Base-by-base conservation (phyloP, 1,139 yeast genomes). In the Sugiyamaella xylanicola region DNA sequence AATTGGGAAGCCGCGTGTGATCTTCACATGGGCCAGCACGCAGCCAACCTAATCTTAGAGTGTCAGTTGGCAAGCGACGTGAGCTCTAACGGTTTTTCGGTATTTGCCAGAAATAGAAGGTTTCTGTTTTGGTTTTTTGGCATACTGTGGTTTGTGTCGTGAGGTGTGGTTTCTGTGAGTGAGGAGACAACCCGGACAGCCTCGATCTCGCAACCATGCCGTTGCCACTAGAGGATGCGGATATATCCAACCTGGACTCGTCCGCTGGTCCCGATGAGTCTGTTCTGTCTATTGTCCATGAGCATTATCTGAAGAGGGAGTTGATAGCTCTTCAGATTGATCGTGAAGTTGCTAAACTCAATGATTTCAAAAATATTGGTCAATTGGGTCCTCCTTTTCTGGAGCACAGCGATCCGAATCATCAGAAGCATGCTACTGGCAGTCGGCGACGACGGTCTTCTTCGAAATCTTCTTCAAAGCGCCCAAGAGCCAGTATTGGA, bases 221-320 rank as follows among this genome's bases (percentile, higher is more conserved):
- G 15, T 8, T 17, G 48, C 40, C 48, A 32, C 48, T 9, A 15
- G 36, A 27, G 11, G 48, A 32, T 32, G 48, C 40, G 13, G 48
- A 45, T 32, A 45, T 45, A 17, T 29, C 39, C 40, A 45, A 32
- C 29, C 35, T 45, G 15, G 48, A 17, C 20, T 15, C 47, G 17
- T n/a, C 45, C 45, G 17, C 40, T 17, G 41, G n/a, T 4, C 35
- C 11, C 19, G 32, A 20, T 15, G 50, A 47, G 7, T 37, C 50
- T 4, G n/a, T 40, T n/a, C 13, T 48, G 5, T 39, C 58, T 1
- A 37, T 55, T 16, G 54, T 52, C 15, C 86, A 88, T 67, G 95
- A 89, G 70, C 97, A 92, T 65, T 88, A 87, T 68, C 77, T 92
- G 56, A 92, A 92, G 72, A 83, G 95, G 64, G 91, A 87, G 70